These are phyloP conservation scores for Paracoccidioides brasiliensis DNA, from an alignment of 2,329 filamentous ascomycete species.

Conservation along the genomic window DNA sequence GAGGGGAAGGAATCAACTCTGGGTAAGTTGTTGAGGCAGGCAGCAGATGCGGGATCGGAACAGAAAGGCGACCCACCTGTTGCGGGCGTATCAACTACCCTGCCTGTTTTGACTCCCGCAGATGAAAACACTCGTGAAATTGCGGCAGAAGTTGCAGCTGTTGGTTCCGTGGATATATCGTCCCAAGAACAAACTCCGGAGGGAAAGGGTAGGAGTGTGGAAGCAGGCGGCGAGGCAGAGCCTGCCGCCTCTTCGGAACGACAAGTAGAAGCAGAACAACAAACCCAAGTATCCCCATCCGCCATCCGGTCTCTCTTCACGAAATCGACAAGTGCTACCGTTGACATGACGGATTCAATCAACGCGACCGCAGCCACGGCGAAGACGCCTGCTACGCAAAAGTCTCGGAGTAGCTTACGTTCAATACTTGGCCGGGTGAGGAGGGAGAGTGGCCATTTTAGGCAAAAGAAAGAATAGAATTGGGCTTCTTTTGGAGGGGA, in stretches of 20 bases:
- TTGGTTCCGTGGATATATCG: background rate
- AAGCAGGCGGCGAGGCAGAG: background rate
- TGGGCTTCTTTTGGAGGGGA: too few species aligned
- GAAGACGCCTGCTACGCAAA: background rate
- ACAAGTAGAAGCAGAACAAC: background rate
- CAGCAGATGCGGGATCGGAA: background rate
- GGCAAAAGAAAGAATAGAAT: background rate
- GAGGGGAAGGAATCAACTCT: constrained; percentile 26
- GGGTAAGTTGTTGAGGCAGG: constrained; percentile 20
- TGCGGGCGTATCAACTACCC: background rate
- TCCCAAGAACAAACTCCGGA: background rate
- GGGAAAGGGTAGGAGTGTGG: background rate
- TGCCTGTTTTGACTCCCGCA: background rate
- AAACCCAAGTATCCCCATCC: background rate
- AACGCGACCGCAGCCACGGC: background rate
- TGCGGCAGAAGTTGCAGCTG: background rate
- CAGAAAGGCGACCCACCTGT: background rate
- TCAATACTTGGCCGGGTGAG: constrained; percentile 1
- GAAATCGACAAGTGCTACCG: background rate
- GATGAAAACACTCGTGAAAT: background rate
- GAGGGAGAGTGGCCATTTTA: background rate
- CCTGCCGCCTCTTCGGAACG: background rate
- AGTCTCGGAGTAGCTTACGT: background rate
- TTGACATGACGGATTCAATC: background rate
- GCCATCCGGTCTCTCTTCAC: background rate